Base-by-base conservation (phyloP, 2,329 filamentous ascomycete species). In the Teratosphaeria viscida region DNA sequence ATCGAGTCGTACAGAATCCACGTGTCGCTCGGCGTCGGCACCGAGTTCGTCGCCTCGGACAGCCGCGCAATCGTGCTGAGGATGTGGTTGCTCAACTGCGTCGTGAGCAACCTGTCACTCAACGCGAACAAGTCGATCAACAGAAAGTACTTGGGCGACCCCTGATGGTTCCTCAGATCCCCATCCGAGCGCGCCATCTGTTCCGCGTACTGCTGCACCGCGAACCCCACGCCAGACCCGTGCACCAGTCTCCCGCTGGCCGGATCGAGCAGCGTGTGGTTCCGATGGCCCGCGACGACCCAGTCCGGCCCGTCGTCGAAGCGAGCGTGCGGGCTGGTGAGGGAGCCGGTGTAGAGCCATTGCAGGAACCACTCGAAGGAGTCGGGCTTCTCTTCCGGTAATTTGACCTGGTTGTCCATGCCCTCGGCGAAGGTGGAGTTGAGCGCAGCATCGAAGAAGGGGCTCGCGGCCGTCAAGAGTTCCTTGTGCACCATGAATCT, bases 361-460 rank as follows among this genome's bases (percentile, higher is more conserved):
- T 75, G 71, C n/a, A 78, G 70, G 65, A 79, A 77, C 71, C 78
- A 77, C 60, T 79, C 76, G 67, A 81, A 81, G 59, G 73, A 73
- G 34, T 76, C 72, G 23, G 76, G 72, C 60, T 71, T 70, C 56
- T 79, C 71, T 59, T 78, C 77, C 37, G 76, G 74, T 14, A 81
- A 72, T 6, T 66, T 69, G 60, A 81, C 73, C 10, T 67, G 69
- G 57, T 78, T 74, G 26, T 73, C 68, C 26, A 70, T 63, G 27
- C 75, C 74, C 71, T 81, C 78, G 53, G 74, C 69, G 65, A 81
- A 81, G 10, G 72, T 67, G 56, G 76, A 74, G 34, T 75, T 76
- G 54, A 81, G 75, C 3, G 78, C 77, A 52, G 78, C 78, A 56
- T 76, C 74, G 70, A 82, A 81, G 71, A 80, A 81, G 26, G 78